A percentile compares a stretch with the other conserved stretches of the same genome.
phyloP scores from a whole-genome alignment of 192 early-diverging fungal genomes.

The Backusella tarrabulga region DNA sequence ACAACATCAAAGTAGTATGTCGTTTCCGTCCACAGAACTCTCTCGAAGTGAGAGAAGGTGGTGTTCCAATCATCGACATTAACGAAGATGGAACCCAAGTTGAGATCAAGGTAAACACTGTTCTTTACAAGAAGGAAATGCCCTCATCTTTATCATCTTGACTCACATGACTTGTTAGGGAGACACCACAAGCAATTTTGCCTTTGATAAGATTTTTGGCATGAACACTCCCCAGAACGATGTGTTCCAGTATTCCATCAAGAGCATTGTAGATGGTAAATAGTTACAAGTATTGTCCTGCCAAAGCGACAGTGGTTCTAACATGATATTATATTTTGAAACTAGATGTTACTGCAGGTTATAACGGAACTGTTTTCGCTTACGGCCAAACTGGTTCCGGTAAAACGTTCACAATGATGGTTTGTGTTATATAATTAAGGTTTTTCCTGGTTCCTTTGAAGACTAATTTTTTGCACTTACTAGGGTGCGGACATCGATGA shows the following conservation, averaged over 20 bases:
- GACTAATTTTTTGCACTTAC: conserved; percentile 19
- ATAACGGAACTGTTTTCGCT: conserved; percentile 99
- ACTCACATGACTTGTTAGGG: background rate
- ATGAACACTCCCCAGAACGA: conserved; percentile 76
- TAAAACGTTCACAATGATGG: conserved; percentile 98
- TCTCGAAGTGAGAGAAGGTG: conserved; percentile 88
- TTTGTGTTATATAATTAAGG: conserved; percentile 14
- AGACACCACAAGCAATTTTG: conserved; percentile 55
- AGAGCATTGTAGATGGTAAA: conserved; percentile 87
- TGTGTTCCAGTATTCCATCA: conserved; percentile 90
- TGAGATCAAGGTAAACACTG: conserved; percentile 19
- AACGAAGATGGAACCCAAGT: conserved; percentile 74
- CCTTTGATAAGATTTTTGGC: conserved; percentile 94
- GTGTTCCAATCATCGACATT: conserved; percentile 80
- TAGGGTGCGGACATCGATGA: conserved; percentile 94
- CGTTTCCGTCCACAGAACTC: conserved; percentile 96
- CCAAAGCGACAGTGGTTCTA: background rate
- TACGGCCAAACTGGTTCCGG: conserved; percentile 99
- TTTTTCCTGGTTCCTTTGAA: background rate
- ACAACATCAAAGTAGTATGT: conserved; percentile 96
- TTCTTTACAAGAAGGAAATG: conserved; percentile 24
- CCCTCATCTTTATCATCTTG: conserved; percentile 43
- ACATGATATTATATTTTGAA: background rate
- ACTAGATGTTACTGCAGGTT: conserved; percentile 57
- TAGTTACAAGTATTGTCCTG: background rate